Evolutionary conservation across 768 basidiomycete genomes (phyloP).

Genomic region (Naganishia vishniacii): DNA sequence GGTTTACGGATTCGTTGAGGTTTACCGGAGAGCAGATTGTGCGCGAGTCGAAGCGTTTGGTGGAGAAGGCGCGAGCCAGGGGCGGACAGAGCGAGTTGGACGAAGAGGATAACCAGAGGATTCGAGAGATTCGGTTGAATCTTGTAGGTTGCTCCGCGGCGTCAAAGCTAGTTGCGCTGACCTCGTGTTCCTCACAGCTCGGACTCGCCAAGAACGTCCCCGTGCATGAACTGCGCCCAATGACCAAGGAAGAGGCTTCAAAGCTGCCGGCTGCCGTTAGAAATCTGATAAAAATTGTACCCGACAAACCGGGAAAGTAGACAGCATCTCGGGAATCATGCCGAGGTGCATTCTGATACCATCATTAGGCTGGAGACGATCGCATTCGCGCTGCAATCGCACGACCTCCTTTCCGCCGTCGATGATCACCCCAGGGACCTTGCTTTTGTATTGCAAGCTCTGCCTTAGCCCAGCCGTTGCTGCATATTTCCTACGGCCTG

Average conservation of each 20-base stretch:
- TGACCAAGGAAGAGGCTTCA: conserved; percentile 20
- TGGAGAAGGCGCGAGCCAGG: not conserved
- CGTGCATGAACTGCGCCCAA: conserved; percentile 28
- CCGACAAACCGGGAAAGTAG: not conserved
- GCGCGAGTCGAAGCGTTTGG: conserved; percentile 6
- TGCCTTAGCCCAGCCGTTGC: no score
- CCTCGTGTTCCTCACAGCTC: conserved; percentile 22
- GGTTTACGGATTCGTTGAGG: conserved; percentile 22
- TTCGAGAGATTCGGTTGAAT: conserved; percentile 23
- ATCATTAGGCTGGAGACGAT: no score
- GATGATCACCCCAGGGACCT: no score
- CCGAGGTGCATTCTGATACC: no score
- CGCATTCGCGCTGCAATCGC: no score
- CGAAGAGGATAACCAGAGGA: conserved; percentile 17
- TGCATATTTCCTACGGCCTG: no score
- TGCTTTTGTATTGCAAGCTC: no score
- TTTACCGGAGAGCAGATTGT: conserved; percentile 23
- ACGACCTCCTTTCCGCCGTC: no score
- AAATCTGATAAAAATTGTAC: conserved; percentile 25
- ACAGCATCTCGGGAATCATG: no score
- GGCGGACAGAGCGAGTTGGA: not conserved
- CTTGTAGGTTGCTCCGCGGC: conserved; percentile 6
- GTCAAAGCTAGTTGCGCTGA: not conserved
- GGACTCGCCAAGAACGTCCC: conserved; percentile 28
- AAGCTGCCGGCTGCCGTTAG: conserved; percentile 23